Conservation (phyloP, 2,329 filamentous ascomycete species). For the Colletotrichum sp. region DNA sequence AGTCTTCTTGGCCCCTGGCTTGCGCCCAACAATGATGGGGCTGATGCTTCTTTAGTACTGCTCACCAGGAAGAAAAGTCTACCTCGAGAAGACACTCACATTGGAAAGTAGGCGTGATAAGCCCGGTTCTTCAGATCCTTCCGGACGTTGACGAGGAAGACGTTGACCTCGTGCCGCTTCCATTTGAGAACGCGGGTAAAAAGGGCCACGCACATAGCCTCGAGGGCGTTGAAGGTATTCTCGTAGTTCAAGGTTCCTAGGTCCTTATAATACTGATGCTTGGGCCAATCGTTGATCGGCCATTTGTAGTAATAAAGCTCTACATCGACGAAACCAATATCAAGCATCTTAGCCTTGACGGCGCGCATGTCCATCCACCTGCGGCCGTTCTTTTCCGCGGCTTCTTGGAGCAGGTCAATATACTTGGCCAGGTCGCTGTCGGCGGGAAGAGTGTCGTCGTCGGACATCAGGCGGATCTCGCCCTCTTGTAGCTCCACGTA, state of each 20-base stretch:
- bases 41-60: neutral
- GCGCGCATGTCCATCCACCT: slow-evolving; percentile 25
- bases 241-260: slow-evolving; percentile 29
- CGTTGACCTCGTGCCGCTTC: slow-evolving; percentile 34
- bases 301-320: slow-evolving; percentile 17
- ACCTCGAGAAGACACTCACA: slow-evolving; percentile 28
- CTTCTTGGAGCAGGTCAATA: neutral
- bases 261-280: neutral
- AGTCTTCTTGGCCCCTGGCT: neutral
- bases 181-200: slow-evolving; percentile 38
- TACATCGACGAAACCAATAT: slow-evolving; percentile 28
- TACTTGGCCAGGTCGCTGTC: neutral
- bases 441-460: neutral
- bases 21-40: neutral
- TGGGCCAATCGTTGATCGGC: slow-evolving; percentile 23
- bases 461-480: neutral
- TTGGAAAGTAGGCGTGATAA: slow-evolving; percentile 41
- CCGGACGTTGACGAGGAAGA: slow-evolving; percentile 37
- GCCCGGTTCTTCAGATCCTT: slow-evolving; percentile 35
- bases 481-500: slow-evolving; percentile 24
- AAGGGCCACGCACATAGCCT: slow-evolving; percentile 38
- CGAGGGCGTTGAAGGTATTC: slow-evolving; percentile 35
- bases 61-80: too few relatives aligned
- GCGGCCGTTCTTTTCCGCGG: slow-evolving; percentile 22
- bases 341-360: slow-evolving; percentile 30